These are phyloP conservation scores for Rhododendron simsii DNA, from an alignment of 148 eudicot genomes.

Conservation along the genomic window DNA sequence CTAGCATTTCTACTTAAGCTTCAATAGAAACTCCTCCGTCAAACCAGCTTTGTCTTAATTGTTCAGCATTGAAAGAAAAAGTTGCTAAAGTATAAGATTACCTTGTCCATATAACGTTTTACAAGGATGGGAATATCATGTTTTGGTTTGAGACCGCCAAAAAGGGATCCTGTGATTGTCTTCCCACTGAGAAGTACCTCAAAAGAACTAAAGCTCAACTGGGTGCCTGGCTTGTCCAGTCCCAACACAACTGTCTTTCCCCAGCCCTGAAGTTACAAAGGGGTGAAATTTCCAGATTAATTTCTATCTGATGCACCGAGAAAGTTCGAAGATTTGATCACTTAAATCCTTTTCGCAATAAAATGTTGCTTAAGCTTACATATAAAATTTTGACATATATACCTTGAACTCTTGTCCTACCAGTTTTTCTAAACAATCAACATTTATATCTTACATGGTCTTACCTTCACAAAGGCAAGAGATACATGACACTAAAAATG, in stretches of 20 bases:
- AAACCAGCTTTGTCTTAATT: not conserved
- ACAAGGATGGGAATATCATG: conserved; percentile 63
- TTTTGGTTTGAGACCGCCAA: conserved; percentile 83
- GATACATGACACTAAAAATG: not conserved
- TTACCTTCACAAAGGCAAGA: not conserved
- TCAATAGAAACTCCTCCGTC: not conserved
- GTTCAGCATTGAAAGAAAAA: not conserved
- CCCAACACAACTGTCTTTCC: conserved; percentile 83
- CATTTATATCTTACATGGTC: not conserved
- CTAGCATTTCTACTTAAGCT: not conserved
- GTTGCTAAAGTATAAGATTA: conserved; percentile 10
- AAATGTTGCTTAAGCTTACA: not conserved
- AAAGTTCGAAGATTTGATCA: not conserved
- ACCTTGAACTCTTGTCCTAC: not conserved
- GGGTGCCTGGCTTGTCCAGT: conserved; percentile 64
- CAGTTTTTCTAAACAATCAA: not conserved
- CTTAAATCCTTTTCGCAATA: no score
- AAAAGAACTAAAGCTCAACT: conserved; percentile 39
- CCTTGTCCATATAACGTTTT: conserved; percentile 74
- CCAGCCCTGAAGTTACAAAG: conserved; percentile 60
- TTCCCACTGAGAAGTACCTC: conserved; percentile 55
- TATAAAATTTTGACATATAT: not conserved
- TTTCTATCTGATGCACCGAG: not conserved
- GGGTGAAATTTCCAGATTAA: not conserved
- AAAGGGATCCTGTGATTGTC: conserved; percentile 50